phyloP scores from a whole-genome alignment of 495 filamentous ascomycete genomes.

The Daldinia concentrica region DNA sequence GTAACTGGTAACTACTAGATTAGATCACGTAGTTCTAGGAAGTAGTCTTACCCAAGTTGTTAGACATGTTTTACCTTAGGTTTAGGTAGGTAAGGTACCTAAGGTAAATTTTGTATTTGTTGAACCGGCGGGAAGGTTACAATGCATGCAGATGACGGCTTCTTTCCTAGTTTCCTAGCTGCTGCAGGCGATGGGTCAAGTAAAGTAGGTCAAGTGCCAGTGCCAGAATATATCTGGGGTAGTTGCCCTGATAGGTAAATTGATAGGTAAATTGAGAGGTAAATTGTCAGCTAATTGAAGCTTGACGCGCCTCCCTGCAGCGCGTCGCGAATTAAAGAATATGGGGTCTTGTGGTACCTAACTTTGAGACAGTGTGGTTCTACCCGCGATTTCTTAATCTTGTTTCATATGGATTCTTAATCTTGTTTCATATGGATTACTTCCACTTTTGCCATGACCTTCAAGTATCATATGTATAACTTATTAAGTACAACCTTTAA shows the following conservation, averaged over 20 bases:
- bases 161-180: not conserved
- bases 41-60: not conserved
- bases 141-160: not conserved
- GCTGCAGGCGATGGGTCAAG: not conserved
- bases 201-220: not conserved
- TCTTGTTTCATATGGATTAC: not conserved
- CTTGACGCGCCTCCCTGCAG: constrained; percentile 5
- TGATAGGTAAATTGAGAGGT: no score
- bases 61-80: not conserved
- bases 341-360: not conserved
- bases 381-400: not conserved
- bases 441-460: not conserved
- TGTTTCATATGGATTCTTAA: not conserved
- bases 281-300: not conserved
- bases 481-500: not conserved
- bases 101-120: not conserved
- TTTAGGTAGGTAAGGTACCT: not conserved
- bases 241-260: not conserved
- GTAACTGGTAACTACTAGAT: no score
- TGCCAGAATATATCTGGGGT: not conserved
- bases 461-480: no score
- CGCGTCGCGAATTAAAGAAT: constrained; percentile 1
- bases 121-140: not conserved
- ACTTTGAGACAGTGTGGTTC: not conserved
- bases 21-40: not conserved